Evolutionary conservation across 1,139 yeast genomes (phyloP), one percentile per base, ranked within the genome.

Genomic region (Yamadazyma pseudoaaseri): DNA sequence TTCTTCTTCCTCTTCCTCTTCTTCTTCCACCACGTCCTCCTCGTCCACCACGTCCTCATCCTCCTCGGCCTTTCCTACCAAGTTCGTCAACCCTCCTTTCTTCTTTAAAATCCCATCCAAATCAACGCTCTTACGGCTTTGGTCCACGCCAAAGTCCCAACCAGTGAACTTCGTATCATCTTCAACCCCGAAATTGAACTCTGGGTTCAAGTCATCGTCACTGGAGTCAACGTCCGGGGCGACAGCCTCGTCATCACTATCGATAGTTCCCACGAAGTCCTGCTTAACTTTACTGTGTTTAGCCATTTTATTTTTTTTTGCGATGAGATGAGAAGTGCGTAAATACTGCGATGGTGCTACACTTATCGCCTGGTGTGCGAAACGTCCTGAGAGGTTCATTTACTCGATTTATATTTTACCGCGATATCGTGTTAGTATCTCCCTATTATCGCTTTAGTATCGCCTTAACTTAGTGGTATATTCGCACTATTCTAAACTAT

Each of bases 81-180:
- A 56, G 36, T 74, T 73, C 16, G 80, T 73, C 36, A 82, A 64
- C 30, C 89, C 90, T 58, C 92, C 90, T 49, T 81, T 83, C 58
- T 90, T 75, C 62, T 83, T 79, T 48, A 89, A 83, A 37, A 89
- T 89, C 17, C 80, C 81, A 52, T 89, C 96, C 46, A 89, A 68
- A 62, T 87, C 94, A n/a, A 89, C 96, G 38, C 80, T 86, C 44
- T 73, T 79, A 44, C 58, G 72, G 6, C 42, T 48, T n/a, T 52
- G 58, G 15, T 52, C 54, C 21, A 73, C 75, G 28, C 68, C 76
- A 54, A 86, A 86, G 46, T 86, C 89, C 96, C 96, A 89, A 3
- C 95, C 96, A 30, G 77, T 79, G 36, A 83, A 79, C 12, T 62
- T 65, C 4, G 67, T 53, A 3, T 70, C 56, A 20, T 73, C 80